Evolutionary conservation across 2,329 filamentous ascomycete genomes (phyloP).

Genomic region (Penicillium psychrosexuale): DNA sequence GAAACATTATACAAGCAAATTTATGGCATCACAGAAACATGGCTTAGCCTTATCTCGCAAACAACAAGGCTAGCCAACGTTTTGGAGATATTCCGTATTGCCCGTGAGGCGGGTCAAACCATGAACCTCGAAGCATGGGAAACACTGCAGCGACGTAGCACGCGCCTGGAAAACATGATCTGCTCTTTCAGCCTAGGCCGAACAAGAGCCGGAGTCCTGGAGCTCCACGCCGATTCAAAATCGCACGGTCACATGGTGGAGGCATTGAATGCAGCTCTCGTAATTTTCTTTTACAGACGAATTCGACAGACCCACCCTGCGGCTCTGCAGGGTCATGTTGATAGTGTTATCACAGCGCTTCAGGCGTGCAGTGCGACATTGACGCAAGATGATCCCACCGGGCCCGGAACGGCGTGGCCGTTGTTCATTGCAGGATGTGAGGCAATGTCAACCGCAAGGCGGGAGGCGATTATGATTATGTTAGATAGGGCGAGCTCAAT

Average conservation of each 20-base stretch:
- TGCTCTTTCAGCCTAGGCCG: slow-evolving; percentile 29
- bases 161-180: slow-evolving; percentile 35
- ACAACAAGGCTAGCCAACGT: slow-evolving; percentile 45
- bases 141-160: slow-evolving; percentile 27
- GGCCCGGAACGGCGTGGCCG: slow-evolving; percentile 38
- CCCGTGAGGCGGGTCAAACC: slow-evolving; percentile 10
- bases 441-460: slow-evolving; percentile 24
- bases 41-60: slow-evolving; percentile 45
- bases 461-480: slow-evolving; percentile 23
- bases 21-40: slow-evolving; percentile 46
- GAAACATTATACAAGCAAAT: slow-evolving; percentile 41
- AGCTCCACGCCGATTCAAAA: slow-evolving; percentile 13
- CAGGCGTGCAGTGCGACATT: slow-evolving; percentile 29
- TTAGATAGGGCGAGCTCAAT: slow-evolving; percentile 26
- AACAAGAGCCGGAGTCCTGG: slow-evolving; percentile 6
- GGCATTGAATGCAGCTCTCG: slow-evolving; percentile 40
- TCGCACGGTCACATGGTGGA: slow-evolving; percentile 36
- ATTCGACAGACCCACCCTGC: slow-evolving; percentile 40
- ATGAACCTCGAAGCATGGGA: slow-evolving; percentile 27
- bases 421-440: slow-evolving; percentile 44
- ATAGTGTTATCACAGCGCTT: slow-evolving; percentile 34
- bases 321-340: slow-evolving; percentile 40
- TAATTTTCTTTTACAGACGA: slow-evolving; percentile 45
- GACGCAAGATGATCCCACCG: slow-evolving; percentile 8
- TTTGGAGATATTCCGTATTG: slow-evolving; percentile 27